These are phyloP conservation scores for Coniella lustricola DNA, from an alignment of 2,329 filamentous ascomycete species.

Conservation along the genomic window DNA sequence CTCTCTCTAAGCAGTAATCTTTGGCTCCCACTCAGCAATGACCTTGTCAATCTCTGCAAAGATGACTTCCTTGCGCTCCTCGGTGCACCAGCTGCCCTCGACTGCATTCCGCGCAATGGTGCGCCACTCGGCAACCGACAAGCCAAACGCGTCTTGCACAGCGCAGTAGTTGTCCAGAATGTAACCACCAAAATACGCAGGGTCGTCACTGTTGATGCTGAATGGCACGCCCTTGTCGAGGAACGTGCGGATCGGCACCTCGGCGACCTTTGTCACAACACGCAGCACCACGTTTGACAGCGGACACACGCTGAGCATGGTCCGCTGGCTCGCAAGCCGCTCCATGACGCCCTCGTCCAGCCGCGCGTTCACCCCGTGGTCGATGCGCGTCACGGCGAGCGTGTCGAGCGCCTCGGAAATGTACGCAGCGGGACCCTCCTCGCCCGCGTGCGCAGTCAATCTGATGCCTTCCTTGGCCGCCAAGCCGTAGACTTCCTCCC, in stretches of 20 bases:
- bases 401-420: slow-evolving; percentile 56
- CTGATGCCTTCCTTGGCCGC: slow-evolving; percentile 46
- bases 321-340: slow-evolving; percentile 48
- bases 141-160: slow-evolving; percentile 63
- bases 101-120: slow-evolving; percentile 55
- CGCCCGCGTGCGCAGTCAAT: slow-evolving; percentile 68
- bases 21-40: slow-evolving; percentile 21
- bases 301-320: slow-evolving; percentile 65
- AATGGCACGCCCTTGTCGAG: slow-evolving; percentile 59
- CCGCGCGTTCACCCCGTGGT: slow-evolving; percentile 63
- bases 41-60: slow-evolving; percentile 37
- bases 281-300: slow-evolving; percentile 62
- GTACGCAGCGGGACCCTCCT: slow-evolving; percentile 64
- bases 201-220: slow-evolving; percentile 68
- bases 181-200: slow-evolving; percentile 70
- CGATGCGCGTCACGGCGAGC: slow-evolving; percentile 59
- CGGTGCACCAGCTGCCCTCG: slow-evolving; percentile 62
- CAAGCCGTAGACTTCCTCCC: slow-evolving; percentile 52
- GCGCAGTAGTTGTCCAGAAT: slow-evolving; percentile 69
- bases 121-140: slow-evolving; percentile 60
- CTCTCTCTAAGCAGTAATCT: slow-evolving; percentile 4
- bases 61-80: slow-evolving; percentile 54
- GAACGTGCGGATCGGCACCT: slow-evolving; percentile 56
- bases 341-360: slow-evolving; percentile 53
- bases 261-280: slow-evolving; percentile 44